Percentiles rank a stretch among this genome's conserved stretches.
Evolutionary conservation across 306 rosid species (phyloP).

Genomic region (Casuarina cunninghamiana): DNA sequence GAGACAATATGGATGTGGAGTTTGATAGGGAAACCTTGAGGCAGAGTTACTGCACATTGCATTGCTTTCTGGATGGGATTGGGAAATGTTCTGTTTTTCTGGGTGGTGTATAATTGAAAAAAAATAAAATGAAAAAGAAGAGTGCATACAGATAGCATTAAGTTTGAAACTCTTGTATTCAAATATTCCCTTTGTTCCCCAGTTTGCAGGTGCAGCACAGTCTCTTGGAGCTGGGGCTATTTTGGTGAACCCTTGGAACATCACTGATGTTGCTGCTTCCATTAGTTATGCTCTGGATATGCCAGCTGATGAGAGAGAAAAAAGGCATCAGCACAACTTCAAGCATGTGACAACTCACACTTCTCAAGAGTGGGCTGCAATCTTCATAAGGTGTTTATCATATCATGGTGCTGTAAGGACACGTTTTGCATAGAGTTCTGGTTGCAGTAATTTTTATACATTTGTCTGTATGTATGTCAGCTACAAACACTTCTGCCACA

Average conservation of each 20-base stretch:
- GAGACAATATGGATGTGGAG: not conserved
- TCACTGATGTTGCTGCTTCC: slow-evolving; percentile 89
- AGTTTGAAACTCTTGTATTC: slow-evolving; percentile 9
- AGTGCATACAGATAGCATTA: not conserved
- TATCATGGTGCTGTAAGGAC: slow-evolving; percentile 20
- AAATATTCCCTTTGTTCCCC: slow-evolving; percentile 30
- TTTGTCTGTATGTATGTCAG: not conserved
- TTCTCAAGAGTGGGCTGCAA: slow-evolving; percentile 99
- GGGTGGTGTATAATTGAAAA: not conserved
- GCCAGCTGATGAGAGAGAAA: slow-evolving; percentile 94
- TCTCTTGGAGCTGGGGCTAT: slow-evolving; percentile 97
- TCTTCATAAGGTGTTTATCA: slow-evolving; percentile 77
- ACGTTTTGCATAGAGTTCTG: slow-evolving; percentile 7
- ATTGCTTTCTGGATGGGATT: not conserved
- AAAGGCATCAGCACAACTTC: slow-evolving; percentile 88
- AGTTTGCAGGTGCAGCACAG: slow-evolving; percentile 99
- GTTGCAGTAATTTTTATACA: not conserved
- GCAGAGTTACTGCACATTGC: not conserved
- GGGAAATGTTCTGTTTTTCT: not conserved
- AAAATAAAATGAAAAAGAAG: not conserved
- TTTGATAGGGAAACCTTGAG: not conserved
- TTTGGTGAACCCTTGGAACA: slow-evolving; percentile 95
- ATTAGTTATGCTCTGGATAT: slow-evolving; percentile 87
- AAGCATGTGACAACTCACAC: slow-evolving; percentile 94
- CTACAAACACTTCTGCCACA: not conserved